Evolutionary conservation across 257 asterid genomes (phyloP).

Genomic region (Henckelia pumila): DNA sequence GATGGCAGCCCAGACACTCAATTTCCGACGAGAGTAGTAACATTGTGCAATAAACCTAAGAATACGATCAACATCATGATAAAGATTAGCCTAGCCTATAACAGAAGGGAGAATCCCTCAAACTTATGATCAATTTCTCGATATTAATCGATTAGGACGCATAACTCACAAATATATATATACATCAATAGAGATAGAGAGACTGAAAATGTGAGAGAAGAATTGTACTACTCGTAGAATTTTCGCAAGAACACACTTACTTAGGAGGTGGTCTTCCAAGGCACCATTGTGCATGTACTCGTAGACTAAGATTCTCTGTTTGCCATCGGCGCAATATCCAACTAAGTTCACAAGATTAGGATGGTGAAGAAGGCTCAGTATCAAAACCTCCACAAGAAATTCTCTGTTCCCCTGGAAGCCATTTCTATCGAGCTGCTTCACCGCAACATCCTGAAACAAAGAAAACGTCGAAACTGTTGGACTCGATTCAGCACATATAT

Average conservation of each 20-base stretch:
- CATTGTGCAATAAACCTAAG: no score
- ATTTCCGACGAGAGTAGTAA: no score
- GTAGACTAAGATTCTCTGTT: constrained; percentile 62
- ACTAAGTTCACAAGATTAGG: constrained; percentile 61
- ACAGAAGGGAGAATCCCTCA: no score
- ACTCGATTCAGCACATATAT: neutral
- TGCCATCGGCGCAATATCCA: constrained; percentile 81
- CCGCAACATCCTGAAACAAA: constrained; percentile 61
- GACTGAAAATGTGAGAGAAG: neutral
- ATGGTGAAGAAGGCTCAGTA: constrained; percentile 75
- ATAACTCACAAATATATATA: no score
- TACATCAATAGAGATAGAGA: neutral
- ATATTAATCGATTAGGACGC: no score
- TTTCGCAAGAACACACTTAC: constrained; percentile 28
- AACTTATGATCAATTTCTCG: no score
- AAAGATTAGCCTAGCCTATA: no score
- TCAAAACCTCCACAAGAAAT: constrained; percentile 74
- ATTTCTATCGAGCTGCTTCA: constrained; percentile 71
- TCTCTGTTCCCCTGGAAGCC: constrained; percentile 79
- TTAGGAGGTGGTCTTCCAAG: constrained; percentile 66
- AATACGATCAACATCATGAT: no score
- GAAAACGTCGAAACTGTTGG: neutral
- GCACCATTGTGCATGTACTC: constrained; percentile 68
- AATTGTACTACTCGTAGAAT: neutral
- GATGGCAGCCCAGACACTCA: no score